Percentiles rank a stretch among this genome's conserved stretches.
phyloP scores from a whole-genome alignment of 495 filamentous ascomycete species.

The Staphylotrichum longicolle region DNA sequence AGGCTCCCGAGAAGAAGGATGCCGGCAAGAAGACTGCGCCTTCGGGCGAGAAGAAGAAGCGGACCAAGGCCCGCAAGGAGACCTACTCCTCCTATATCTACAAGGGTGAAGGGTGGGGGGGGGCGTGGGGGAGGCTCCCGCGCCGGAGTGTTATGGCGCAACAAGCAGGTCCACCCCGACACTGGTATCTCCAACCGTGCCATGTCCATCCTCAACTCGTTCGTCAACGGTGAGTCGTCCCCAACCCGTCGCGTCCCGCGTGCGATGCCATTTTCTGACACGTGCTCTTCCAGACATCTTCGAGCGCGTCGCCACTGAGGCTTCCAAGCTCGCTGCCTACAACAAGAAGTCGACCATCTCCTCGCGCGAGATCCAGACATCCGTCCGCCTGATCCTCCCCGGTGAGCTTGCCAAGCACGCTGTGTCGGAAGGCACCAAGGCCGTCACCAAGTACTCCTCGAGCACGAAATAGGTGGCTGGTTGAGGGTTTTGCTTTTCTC shows the following conservation, averaged over 20 bases:
- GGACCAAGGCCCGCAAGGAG: conserved; percentile 99
- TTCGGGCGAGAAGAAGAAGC: conserved; percentile 99
- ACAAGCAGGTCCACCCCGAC: conserved; percentile 99
- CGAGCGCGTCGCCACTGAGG: conserved; percentile 98
- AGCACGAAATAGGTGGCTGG: conserved; percentile 82
- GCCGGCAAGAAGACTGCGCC: conserved; percentile 99
- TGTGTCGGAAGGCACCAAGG: conserved; percentile 99
- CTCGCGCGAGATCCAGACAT: conserved; percentile 98
- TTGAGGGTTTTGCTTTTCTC: conserved; percentile 42
- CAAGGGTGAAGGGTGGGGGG: too few relatives aligned
- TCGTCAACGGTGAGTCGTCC: conserved; percentile 84
- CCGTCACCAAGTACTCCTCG: conserved; percentile 99
- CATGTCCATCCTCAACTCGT: conserved; percentile 99
- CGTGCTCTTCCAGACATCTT: conserved; percentile 73
- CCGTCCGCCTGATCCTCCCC: conserved; percentile 94
- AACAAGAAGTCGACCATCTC: conserved; percentile 99
- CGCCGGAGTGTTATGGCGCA: too few relatives aligned
- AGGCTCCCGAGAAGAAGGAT: conserved; percentile 94
- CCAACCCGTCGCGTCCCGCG: not conserved
- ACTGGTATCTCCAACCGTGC: conserved; percentile 99
- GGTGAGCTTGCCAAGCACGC: conserved; percentile 99
- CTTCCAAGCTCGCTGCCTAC: conserved; percentile 98
- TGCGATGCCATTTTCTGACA: conserved; percentile 33
- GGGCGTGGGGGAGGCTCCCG: too few relatives aligned
- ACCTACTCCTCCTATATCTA: conserved; percentile 99